Evolutionary conservation across 2,329 filamentous ascomycete genomes (phyloP).

Genomic region (Colletotrichum lini): DNA sequence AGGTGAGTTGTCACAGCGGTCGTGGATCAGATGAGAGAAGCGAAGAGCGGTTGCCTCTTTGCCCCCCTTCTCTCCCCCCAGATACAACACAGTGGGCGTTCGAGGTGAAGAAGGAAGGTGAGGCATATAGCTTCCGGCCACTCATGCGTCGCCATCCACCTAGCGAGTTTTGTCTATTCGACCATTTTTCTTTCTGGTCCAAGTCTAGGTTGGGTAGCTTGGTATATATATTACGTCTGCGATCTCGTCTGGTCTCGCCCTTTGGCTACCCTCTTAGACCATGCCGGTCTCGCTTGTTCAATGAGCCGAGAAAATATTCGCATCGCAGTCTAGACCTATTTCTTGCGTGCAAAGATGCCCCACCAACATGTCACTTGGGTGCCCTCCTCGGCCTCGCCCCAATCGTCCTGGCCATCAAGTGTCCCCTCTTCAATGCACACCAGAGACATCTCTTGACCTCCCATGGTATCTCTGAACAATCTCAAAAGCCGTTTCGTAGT

Average conservation of each 20-base stretch:
- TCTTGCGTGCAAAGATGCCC: slow-evolving; percentile 66
- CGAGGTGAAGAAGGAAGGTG: not conserved
- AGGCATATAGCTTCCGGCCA: not conserved
- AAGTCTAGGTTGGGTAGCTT: not conserved
- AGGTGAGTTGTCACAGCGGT: not conserved
- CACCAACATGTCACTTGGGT: slow-evolving; percentile 76
- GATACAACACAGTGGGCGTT: no score
- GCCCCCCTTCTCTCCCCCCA: no score
- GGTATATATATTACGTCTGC: not conserved
- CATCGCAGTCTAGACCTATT: not conserved
- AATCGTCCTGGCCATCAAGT: slow-evolving; percentile 80
- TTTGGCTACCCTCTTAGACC: not conserved
- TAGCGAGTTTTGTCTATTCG: not conserved
- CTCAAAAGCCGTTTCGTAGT: slow-evolving; percentile 74
- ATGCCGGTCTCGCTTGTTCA: no score
- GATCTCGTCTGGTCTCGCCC: not conserved
- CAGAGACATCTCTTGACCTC: slow-evolving; percentile 61
- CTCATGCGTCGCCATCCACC: not conserved
- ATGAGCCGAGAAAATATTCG: not conserved
- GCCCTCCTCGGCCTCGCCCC: slow-evolving; percentile 69
- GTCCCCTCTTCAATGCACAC: slow-evolving; percentile 71
- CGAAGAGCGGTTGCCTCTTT: not conserved
- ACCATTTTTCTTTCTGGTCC: not conserved
- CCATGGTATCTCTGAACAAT: slow-evolving; percentile 75
- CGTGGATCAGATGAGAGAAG: not conserved